Conservation (phyloP, 805 yeast species). For the Teunomyces gatunensis region DNA sequence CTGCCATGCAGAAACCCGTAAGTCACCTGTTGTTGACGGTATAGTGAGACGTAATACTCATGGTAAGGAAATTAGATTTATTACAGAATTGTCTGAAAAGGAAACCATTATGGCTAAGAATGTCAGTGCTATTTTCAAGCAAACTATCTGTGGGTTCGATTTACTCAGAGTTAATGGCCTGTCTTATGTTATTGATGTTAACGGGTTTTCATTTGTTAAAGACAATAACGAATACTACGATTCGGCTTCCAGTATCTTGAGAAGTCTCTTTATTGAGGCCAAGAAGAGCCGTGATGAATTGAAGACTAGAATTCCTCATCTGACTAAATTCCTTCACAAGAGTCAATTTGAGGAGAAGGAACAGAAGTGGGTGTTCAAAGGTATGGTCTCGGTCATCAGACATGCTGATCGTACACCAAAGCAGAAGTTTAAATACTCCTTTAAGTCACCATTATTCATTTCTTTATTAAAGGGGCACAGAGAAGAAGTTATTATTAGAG, state of each 20-base stretch:
- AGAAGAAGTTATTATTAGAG: conserved; percentile 93
- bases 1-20: conserved; percentile 98
- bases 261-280: conserved; percentile 66
- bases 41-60: conserved; percentile 95
- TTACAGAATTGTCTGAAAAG: conserved; percentile 71
- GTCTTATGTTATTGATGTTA: conserved; percentile 93
- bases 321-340: conserved; percentile 32
- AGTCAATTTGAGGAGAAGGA: conserved; percentile 54
- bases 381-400: conserved; percentile 84
- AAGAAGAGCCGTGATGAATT: conserved; percentile 40
- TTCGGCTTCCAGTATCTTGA: conserved; percentile 70
- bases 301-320: conserved; percentile 36
- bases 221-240: conserved; percentile 87
- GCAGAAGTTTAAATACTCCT: conserved; percentile 94
- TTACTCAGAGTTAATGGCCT: conserved; percentile 82
- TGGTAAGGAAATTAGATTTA: conserved; percentile 92
- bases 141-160: conserved; percentile 97
- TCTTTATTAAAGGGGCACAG: conserved; percentile 89
- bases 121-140: conserved; percentile 76
- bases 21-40: conserved; percentile 99
- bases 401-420: conserved; percentile 99
- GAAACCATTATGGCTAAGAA: conserved; percentile 80
- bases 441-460: conserved; percentile 81
- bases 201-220: conserved; percentile 96
- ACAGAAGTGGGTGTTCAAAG: conserved; percentile 96